A percentile compares a stretch with the other conserved stretches of the same genome.
These are phyloP conservation scores for Trametes cinnabarina DNA, from an alignment of 768 basidiomycete species.

Conservation along the genomic window DNA sequence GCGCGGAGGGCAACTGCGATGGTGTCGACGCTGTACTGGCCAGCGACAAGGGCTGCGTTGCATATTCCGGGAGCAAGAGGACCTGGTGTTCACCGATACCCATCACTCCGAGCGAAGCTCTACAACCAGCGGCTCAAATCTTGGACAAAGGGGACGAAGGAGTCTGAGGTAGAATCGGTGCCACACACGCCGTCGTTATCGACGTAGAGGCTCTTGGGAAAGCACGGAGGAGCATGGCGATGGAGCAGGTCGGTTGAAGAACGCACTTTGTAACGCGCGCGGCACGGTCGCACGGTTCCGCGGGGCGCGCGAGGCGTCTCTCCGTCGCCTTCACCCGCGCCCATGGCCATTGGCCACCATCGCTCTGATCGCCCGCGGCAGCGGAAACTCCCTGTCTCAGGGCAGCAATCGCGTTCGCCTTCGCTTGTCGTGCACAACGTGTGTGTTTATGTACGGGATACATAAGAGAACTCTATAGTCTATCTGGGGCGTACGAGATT, in stretches of 20 bases:
- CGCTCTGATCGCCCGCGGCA: too few relatives aligned
- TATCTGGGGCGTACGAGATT: background rate
- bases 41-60: too few relatives aligned
- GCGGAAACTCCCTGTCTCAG: background rate
- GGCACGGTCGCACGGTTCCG: background rate
- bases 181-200: background rate
- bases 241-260: constrained; percentile 9
- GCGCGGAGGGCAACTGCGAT: background rate
- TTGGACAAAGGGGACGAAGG: too few relatives aligned
- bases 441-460: constrained; percentile 7
- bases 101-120: too few relatives aligned
- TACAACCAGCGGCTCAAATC: too few relatives aligned
- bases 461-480: constrained; percentile 20
- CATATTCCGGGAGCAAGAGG: too few relatives aligned
- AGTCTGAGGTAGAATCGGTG: background rate
- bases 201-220: constrained; percentile 13
- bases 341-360: background rate
- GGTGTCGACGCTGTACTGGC: background rate
- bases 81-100: too few relatives aligned
- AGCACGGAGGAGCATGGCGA: background rate
- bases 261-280: constrained; percentile 2
- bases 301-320: background rate
- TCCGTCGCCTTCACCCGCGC: background rate
- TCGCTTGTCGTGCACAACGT: too few relatives aligned
- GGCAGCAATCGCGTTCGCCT: background rate